These are phyloP conservation scores for Cephalotrichum gorgonifer DNA, from an alignment of 2,329 filamentous ascomycete genomes.

Conservation along the genomic window DNA sequence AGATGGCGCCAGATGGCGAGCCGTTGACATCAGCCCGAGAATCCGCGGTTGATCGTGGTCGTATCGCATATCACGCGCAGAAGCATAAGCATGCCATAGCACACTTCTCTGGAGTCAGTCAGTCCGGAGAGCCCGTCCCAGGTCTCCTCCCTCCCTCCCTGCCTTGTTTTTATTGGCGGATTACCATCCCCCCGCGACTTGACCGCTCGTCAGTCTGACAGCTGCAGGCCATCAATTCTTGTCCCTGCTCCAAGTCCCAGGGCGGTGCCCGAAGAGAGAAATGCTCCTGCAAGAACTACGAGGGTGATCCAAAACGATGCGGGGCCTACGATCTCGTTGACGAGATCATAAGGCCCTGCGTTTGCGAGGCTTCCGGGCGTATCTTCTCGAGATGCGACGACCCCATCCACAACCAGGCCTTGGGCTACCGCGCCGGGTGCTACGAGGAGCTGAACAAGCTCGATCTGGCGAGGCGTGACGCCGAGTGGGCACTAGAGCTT, in stretches of 20 bases:
- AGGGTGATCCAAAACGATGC: conserved; percentile 16
- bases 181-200: too few relatives aligned
- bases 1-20: background rate
- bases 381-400: conserved; percentile 28
- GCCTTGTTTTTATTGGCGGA: too few relatives aligned
- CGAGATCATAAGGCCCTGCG: conserved; percentile 29
- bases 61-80: background rate
- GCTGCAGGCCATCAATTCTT: conserved; percentile 1
- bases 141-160: background rate
- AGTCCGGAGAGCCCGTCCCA: too few relatives aligned
- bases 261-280: background rate
- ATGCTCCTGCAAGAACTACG: conserved; percentile 28
- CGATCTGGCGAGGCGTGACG: conserved; percentile 25
- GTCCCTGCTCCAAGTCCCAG: background rate
- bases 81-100: conserved; percentile 1
- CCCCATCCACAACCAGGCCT: conserved; percentile 24
- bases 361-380: conserved; percentile 20
- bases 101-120: conserved; percentile 1
- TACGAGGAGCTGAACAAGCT: conserved; percentile 27
- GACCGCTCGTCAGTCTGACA: background rate
- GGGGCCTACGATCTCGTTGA: conserved; percentile 19
- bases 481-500: conserved; percentile 31
- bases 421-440: conserved; percentile 25
- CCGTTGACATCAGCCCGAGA: background rate
- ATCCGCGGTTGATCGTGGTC: background rate